Percentiles rank a stretch among this genome's conserved stretches.
Conservation (phyloP, 2,329 filamentous ascomycete species). For the Epicoccum nigrum region DNA sequence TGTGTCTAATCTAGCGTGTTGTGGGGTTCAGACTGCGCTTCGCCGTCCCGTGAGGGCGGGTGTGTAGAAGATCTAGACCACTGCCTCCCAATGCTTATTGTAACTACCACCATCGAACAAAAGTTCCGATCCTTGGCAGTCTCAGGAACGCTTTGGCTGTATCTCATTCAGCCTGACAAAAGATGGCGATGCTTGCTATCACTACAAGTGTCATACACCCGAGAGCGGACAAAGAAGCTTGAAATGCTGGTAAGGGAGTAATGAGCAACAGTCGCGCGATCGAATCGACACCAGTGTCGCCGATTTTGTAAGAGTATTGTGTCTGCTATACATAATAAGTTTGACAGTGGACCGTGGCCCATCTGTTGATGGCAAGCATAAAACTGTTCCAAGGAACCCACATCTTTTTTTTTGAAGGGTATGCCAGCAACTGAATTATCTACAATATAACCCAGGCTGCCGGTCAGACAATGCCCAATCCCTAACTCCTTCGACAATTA, state of each 20-base stretch:
- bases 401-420: not conserved
- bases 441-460: not conserved
- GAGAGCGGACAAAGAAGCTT: not conserved
- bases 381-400: not conserved
- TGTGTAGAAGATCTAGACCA: conserved; percentile 37
- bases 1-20: conserved; percentile 16
- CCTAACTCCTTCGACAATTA: conserved; percentile 1
- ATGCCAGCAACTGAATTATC: not conserved
- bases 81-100: conserved; percentile 43
- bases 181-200: too few relatives aligned
- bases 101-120: conserved; percentile 33
- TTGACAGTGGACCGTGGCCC: not conserved
- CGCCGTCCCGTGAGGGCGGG: conserved; percentile 22
- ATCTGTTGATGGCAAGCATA: not conserved
- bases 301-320: too few relatives aligned
- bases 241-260: too few relatives aligned
- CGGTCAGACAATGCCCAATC: not conserved
- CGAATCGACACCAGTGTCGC: too few relatives aligned
- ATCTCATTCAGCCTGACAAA: not conserved
- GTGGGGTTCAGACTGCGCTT: conserved; percentile 18
- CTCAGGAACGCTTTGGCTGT: not conserved
- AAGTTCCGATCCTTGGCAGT: not conserved
- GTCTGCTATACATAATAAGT: too few relatives aligned
- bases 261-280: too few relatives aligned
- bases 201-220: too few relatives aligned